These are phyloP conservation scores for Penicillium sp. DNA, from an alignment of 2,329 filamentous ascomycete species.

Conservation along the genomic window DNA sequence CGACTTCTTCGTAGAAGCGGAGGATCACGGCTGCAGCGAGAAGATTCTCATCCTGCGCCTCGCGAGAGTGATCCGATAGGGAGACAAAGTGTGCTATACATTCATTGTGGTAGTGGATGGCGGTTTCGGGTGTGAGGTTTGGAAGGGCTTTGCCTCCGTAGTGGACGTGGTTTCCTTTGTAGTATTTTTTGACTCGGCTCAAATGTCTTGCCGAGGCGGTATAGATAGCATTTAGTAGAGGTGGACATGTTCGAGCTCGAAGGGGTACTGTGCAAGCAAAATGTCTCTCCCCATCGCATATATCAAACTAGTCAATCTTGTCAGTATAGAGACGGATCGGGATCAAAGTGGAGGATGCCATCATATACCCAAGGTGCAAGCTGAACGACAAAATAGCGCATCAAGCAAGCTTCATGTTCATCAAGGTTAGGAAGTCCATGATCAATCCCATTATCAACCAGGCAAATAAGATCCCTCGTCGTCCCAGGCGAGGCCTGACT, in stretches of 20 bases:
- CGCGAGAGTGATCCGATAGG: slow-evolving; percentile 45
- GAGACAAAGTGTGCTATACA: slow-evolving; percentile 51
- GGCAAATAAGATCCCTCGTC: slow-evolving; percentile 3
- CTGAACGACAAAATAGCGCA: slow-evolving; percentile 33
- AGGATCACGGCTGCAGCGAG: slow-evolving; percentile 51
- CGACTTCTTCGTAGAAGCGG: slow-evolving; percentile 53
- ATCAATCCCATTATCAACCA: slow-evolving; percentile 9
- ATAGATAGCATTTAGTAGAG: slow-evolving; percentile 49
- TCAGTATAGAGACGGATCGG: background rate
- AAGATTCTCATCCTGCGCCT: slow-evolving; percentile 47
- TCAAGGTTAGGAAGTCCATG: slow-evolving; percentile 17
- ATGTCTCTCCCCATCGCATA: slow-evolving; percentile 50
- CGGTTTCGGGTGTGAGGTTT: slow-evolving; percentile 43
- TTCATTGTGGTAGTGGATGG: slow-evolving; percentile 50
- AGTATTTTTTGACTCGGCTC: slow-evolving; percentile 37
- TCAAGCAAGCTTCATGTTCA: slow-evolving; percentile 27
- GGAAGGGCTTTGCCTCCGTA: slow-evolving; percentile 36
- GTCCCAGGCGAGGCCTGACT: slow-evolving; percentile 18
- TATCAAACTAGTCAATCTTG: slow-evolving; percentile 43
- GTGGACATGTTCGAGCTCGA: slow-evolving; percentile 47
- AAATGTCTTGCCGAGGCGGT: slow-evolving; percentile 49
- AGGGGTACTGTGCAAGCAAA: slow-evolving; percentile 52
- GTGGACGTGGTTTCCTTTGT: slow-evolving; percentile 26
- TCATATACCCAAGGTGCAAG: slow-evolving; percentile 30
- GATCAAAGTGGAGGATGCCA: background rate